phyloP scores from a whole-genome alignment of 805 yeast species.

The Gaillardinia entomophila region DNA sequence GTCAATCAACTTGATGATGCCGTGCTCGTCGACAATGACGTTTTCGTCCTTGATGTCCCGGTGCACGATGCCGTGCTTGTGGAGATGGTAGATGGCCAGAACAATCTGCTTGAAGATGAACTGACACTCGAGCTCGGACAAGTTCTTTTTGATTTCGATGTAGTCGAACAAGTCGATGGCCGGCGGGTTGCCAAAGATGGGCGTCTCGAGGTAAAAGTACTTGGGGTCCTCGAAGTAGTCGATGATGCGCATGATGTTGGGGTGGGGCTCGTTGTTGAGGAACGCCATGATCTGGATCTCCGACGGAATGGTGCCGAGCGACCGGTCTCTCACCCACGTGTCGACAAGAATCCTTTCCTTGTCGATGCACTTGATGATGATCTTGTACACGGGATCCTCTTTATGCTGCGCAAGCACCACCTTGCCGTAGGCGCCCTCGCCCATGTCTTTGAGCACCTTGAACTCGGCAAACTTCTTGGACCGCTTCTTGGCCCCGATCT shows the following conservation, averaged over 20 bases:
- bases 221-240: slow-evolving; percentile 92
- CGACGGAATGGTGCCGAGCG: slow-evolving; percentile 90
- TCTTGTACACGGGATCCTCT: slow-evolving; percentile 54
- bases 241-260: slow-evolving; percentile 75
- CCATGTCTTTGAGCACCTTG: slow-evolving; percentile 67
- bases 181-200: slow-evolving; percentile 84
- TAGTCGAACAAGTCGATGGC: slow-evolving; percentile 91
- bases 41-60: slow-evolving; percentile 95
- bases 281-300: slow-evolving; percentile 91
- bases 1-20: slow-evolving; percentile 80
- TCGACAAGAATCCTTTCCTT: slow-evolving; percentile 92
- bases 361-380: slow-evolving; percentile 83
- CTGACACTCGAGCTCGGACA: slow-evolving; percentile 75
- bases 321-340: slow-evolving; percentile 94
- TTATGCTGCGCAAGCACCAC: slow-evolving; percentile 75
- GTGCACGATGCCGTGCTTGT: slow-evolving; percentile 82
- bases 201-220: slow-evolving; percentile 86
- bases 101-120: slow-evolving; percentile 75
- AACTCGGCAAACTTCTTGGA: slow-evolving; percentile 71
- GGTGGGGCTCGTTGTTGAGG: slow-evolving; percentile 74
- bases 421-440: slow-evolving; percentile 96
- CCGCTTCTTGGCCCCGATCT: slow-evolving; percentile 62
- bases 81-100: slow-evolving; percentile 76
- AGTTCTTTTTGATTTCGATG: slow-evolving; percentile 77
- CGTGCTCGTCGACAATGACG: slow-evolving; percentile 77